phyloP scores from a whole-genome alignment of 305 asterid species.

The Caryopteris hybrid region DNA sequence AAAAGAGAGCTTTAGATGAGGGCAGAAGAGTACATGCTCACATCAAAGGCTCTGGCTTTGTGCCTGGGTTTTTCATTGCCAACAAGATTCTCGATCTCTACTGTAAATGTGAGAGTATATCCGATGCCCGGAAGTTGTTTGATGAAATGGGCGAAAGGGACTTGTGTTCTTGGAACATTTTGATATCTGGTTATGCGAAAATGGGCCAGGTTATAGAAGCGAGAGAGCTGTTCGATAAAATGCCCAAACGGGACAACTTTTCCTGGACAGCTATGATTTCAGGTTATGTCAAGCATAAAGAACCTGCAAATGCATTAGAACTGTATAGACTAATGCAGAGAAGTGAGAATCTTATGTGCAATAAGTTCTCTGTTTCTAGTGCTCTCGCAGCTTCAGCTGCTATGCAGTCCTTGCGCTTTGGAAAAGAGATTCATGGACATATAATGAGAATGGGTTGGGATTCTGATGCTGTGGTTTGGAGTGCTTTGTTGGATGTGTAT shows the following conservation, averaged over 20 bases:
- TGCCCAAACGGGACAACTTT: slow-evolving; percentile 65
- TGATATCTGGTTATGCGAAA: slow-evolving; percentile 60
- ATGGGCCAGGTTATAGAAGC: slow-evolving; percentile 51
- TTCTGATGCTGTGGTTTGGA: slow-evolving; percentile 70
- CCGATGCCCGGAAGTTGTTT: slow-evolving; percentile 48
- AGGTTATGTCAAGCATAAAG: slow-evolving; percentile 55
- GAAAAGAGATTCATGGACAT: slow-evolving; percentile 76
- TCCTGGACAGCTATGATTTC: slow-evolving; percentile 86
- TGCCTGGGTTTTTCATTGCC: slow-evolving; percentile 50
- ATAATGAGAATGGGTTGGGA: slow-evolving; percentile 56
- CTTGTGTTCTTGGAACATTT: slow-evolving; percentile 71
- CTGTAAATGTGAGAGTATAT: slow-evolving; percentile 59
- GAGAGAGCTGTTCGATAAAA: slow-evolving; percentile 56
- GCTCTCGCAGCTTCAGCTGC: slow-evolving; percentile 75
- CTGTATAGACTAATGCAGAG: slow-evolving; percentile 63
- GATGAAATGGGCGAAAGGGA: slow-evolving; percentile 67
- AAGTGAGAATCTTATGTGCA: slow-evolving; percentile 21
- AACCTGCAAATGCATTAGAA: slow-evolving; percentile 52
- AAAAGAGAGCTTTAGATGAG: slow-evolving; percentile 51
- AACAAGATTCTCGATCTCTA: slow-evolving; percentile 62
- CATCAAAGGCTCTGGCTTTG: slow-evolving; percentile 39
- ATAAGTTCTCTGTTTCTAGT: slow-evolving; percentile 64
- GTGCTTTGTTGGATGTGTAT: slow-evolving; percentile 72
- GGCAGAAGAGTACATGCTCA: slow-evolving; percentile 49
- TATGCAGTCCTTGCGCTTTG: slow-evolving; percentile 48